Base-by-base conservation (phyloP, 2,329 filamentous ascomycete species). In the Fonsecaea monophora region DNA sequence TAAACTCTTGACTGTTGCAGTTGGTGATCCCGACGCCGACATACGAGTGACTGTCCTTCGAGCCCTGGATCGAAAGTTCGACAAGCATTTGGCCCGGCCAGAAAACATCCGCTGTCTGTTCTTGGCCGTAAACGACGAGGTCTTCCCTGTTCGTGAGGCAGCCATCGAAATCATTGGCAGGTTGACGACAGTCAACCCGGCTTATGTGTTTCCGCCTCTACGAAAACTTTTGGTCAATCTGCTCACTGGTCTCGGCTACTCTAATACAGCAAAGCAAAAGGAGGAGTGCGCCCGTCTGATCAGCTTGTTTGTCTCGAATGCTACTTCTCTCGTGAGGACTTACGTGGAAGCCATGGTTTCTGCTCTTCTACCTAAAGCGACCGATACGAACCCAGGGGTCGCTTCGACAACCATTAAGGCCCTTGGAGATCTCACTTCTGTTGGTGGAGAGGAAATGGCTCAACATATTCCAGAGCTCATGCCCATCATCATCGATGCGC, bases 331-430 rank as follows among this genome's bases (percentile, higher is more conserved):
- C 12, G 96, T 99, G 76, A 94, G 94, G 77, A 94, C 95, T 2
- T 98, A 98, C 74, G 95, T 99, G 54, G 93, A 97, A 74, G 93
- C 95, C 1, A 98, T 99, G 87, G 92, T 98, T 62, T 90, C 90
- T 12, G 93, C 97, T 1, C 85, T 99, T n/a, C 82, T 99, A 2
- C 95, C 95, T 0, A 98, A 97, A 77, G 92, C 94, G 5, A 89
- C 87, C 64, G 96, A 99, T 76, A 78, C 87, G 0, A 95, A 92
- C 72, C 87, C 94, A 0, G 91, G 92, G 45, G 95, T 99, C 13
- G 94, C 95, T 25, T 92, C 95, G 1, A 97, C 94, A 1, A 96
- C 96, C n/a, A 83, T 99, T 60, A 92, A 94, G 78, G 94, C 95
- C 6, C 92, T 99, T 68, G 95, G 95, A 57, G 94, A 99, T 78